A percentile compares a stretch with the other conserved stretches of the same genome.
Conservation (phyloP, 768 basidiomycete species). For the Boletus pseudo-olivaceus region DNA sequence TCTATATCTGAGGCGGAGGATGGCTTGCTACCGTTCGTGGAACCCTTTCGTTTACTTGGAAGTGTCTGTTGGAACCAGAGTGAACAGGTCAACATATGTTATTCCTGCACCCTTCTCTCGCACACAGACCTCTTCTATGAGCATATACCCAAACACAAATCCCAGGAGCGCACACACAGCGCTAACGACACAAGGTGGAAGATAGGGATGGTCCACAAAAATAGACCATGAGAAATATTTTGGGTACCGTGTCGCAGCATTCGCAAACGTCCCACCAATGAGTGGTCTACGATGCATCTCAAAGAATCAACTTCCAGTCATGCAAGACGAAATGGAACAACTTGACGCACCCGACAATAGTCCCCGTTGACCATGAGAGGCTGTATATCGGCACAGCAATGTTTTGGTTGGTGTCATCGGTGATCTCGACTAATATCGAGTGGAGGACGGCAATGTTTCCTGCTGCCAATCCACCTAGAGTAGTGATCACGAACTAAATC, state of each 20-base stretch:
- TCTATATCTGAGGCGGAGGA: not conserved
- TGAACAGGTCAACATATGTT: not conserved
- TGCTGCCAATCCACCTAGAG: conserved; percentile 7
- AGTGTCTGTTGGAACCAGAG: not conserved
- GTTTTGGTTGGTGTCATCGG: conserved; percentile 13
- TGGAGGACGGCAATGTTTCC: conserved; percentile 11
- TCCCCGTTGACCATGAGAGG: conserved; percentile 4
- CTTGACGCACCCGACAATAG: conserved; percentile 2
- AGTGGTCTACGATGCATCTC: conserved; percentile 1
- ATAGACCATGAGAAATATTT: conserved; percentile 4
- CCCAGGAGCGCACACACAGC: conserved; percentile 2
- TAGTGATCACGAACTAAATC: not conserved
- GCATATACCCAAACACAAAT: not conserved
- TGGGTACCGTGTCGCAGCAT: conserved; percentile 8
- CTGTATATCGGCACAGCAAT: conserved; percentile 13
- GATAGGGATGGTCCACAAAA: conserved; percentile 9
- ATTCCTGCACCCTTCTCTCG: not conserved
- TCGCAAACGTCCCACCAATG: conserved; percentile 8
- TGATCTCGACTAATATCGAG: conserved; percentile 9
- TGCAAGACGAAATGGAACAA: not conserved
- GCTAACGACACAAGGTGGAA: conserved; percentile 1
- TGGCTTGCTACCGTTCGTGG: not conserved
- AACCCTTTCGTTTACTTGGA: not conserved
- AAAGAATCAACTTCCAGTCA: not conserved
- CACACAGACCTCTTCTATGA: conserved; percentile 10